Evolutionary conservation across 2,329 filamentous ascomycete species (phyloP), one percentile per base, ranked within the genome.

Genomic region (Neonectria neomacrospora): DNA sequence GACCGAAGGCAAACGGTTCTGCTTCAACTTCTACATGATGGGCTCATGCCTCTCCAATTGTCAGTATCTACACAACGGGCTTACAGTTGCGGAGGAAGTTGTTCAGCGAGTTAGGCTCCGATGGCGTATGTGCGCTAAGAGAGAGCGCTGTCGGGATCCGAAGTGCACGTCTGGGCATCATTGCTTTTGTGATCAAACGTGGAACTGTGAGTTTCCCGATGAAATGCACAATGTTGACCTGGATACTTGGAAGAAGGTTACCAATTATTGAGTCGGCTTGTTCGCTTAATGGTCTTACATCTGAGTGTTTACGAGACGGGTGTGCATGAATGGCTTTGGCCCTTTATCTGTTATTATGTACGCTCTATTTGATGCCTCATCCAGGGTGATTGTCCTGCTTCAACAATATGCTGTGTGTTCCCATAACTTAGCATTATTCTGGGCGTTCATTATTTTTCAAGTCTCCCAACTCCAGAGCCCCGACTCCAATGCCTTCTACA

Each of bases 101-200:
- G 34, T 18, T 18, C 34, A 41, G 51, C 34, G 51, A 18, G 12
- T 26, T 11, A 10, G 23, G 12, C 22, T 54, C 18, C 51, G 34
- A 41, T 16, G 26, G 34, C n/a, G n/a, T 12, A 39, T 37, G 34
- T 54, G 34, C 10, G 7, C n/a, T 12, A 41, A 18, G 18, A 42
- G 16, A 11, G 22, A 32, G 5, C 3, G 9, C 2, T 54, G 51
- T 20, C 51, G 34, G 22, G 34, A 54, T 20, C 3, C 51, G 8
- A 28, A 16, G n/a, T 54, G 51, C n/a, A 12, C n/a, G 9, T 28
- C 6, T 41, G 51, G 51, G 3, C 51, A 54, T 30, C 51, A 54
- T 12, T 54, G 51, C 20, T 26, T 20, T 20, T 54, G 34, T 34
- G 12, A 30, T 14, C 32, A 54, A 41, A 23, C 20, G 11, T 28